Conservation (phyloP, 495 filamentous ascomycete species). For the Aspergillus kassunensis region DNA sequence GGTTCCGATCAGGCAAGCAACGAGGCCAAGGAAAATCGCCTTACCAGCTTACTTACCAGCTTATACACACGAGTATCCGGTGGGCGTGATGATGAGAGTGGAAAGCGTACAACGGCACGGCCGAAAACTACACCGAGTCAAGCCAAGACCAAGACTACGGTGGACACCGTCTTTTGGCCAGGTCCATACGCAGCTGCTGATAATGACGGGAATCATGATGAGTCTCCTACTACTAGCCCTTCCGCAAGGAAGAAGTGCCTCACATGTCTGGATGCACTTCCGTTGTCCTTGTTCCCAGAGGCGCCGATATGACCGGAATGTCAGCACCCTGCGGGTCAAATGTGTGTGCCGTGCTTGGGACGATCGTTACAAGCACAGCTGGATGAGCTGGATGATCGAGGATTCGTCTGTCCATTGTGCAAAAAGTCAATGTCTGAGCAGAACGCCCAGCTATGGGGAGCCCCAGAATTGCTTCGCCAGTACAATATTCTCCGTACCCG, state of each 20-base stretch:
- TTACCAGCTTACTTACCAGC: neutral
- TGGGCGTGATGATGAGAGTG: neutral
- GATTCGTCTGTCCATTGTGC: slow-evolving; percentile 5
- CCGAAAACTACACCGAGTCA: no score
- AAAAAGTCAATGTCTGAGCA: neutral
- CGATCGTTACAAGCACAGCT: slow-evolving; percentile 3
- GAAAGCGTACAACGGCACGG: no score
- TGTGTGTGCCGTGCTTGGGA: neutral
- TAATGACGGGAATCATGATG: no score
- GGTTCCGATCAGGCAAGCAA: no score
- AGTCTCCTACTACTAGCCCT: neutral
- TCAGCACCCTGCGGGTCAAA: slow-evolving; percentile 1
- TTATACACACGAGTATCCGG: neutral
- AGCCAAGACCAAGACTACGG: no score
- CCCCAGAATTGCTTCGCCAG: neutral
- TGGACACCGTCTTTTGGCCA: neutral
- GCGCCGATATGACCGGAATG: neutral
- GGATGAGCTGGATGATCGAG: neutral
- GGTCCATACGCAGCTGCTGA: neutral
- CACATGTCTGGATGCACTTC: slow-evolving; percentile 2
- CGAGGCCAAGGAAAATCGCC: no score
- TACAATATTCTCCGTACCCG: neutral
- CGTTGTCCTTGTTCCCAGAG: neutral
- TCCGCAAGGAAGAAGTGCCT: neutral
- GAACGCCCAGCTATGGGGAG: neutral